These are phyloP conservation scores for Phytophthora parvispora DNA, from an alignment of 352 stramenopile genomes.

Conservation along the genomic window DNA sequence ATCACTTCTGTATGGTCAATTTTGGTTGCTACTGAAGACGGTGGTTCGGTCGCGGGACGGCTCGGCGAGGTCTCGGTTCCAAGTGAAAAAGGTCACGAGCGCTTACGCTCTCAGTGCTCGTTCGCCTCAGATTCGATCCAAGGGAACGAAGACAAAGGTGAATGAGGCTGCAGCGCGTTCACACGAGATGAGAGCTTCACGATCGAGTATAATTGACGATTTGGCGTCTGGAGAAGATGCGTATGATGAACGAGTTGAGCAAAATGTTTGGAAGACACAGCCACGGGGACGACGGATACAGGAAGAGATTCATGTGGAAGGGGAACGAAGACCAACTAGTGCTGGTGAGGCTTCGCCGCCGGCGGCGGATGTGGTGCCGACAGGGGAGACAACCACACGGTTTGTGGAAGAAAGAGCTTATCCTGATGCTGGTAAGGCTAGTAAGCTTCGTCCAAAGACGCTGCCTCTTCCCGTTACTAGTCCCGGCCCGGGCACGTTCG, in stretches of 20 bases:
- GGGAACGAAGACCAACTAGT: background rate
- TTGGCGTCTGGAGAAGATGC: background rate
- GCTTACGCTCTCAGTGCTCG: conserved; percentile 16
- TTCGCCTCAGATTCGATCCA: conserved; percentile 16
- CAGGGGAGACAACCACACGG: background rate
- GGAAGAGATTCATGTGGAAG: background rate
- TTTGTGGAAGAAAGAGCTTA: background rate
- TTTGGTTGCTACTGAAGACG: conserved; percentile 5
- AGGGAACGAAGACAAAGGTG: background rate
- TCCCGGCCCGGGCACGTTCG: conserved; percentile 13
- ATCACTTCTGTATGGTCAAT: background rate
- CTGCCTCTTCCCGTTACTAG: background rate
- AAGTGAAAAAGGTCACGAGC: conserved; percentile 18
- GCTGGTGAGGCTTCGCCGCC: background rate
- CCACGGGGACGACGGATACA: background rate
- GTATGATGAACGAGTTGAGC: background rate
- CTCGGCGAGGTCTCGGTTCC: conserved; percentile 5
- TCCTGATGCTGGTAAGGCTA: background rate
- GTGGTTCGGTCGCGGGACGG: conserved; percentile 4
- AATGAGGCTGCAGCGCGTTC: background rate
- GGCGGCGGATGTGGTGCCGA: background rate
- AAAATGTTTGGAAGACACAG: background rate
- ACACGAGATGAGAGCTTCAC: background rate
- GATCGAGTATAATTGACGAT: conserved; percentile 2
- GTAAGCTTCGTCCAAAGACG: background rate